phyloP scores from a whole-genome alignment of 2,329 filamentous ascomycete species.

The Fusarium temperatum region DNA sequence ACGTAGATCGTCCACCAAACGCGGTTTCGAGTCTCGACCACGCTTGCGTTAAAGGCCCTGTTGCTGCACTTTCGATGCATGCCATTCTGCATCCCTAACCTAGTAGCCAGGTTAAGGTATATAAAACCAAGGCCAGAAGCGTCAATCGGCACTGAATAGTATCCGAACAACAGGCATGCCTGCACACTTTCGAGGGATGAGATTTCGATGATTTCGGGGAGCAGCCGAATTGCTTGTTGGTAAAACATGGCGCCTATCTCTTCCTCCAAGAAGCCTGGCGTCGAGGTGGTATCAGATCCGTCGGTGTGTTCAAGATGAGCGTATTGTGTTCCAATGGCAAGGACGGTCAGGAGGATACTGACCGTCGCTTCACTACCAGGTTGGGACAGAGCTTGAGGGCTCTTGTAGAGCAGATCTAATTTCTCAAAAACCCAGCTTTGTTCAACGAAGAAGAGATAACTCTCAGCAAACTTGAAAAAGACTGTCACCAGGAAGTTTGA shows the following conservation, averaged over 20 bases:
- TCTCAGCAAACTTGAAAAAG: background rate
- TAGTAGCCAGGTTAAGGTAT: background rate
- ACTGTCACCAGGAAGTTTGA: background rate
- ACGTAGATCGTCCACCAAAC: slow-evolving; percentile 4
- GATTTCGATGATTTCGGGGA: background rate
- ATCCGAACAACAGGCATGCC: background rate
- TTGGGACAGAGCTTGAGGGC: background rate
- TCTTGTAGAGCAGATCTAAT: background rate
- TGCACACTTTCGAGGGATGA: slow-evolving; percentile 2
- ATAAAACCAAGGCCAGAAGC: background rate
- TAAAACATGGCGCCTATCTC: slow-evolving; percentile 7
- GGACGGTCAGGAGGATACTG: background rate
- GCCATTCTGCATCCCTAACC: background rate
- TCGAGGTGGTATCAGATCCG: background rate
- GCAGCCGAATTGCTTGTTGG: background rate
- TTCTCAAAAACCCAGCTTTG: background rate
- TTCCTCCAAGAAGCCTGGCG: background rate
- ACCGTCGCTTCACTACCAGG: background rate
- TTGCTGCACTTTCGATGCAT: slow-evolving; percentile 3
- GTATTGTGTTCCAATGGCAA: slow-evolving; percentile 1
- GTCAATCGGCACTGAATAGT: background rate
- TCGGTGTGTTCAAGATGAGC: background rate
- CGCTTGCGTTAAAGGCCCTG: background rate
- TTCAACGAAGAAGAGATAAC: background rate
- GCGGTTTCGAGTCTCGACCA: background rate